Evolutionary conservation across 1,284 basidiomycete species (phyloP).

Genomic region (Boletus mariae): DNA sequence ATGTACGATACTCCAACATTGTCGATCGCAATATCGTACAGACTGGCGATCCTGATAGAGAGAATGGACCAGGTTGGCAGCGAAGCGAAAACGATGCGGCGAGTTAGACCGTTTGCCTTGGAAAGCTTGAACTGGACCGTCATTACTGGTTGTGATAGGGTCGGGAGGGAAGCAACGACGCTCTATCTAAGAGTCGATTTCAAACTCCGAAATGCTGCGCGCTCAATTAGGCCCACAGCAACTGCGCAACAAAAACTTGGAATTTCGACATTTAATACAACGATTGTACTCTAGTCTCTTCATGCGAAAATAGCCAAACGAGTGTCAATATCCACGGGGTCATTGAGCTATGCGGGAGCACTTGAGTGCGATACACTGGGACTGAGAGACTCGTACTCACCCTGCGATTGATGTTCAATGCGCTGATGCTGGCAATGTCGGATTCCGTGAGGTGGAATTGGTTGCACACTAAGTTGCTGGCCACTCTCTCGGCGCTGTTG

Average conservation of each 20-base stretch:
- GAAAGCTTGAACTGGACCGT: conserved; percentile 53
- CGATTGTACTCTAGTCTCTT: conserved; percentile 10
- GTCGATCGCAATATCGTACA: conserved; percentile 55
- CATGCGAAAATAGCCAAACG: conserved; percentile 66
- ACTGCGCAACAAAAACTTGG: not conserved
- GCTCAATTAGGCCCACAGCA: not conserved
- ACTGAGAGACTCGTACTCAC: conserved; percentile 32
- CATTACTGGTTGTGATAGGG: conserved; percentile 34
- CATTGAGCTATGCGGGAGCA: conserved; percentile 51
- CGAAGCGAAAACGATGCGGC: conserved; percentile 52
- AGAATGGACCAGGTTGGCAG: conserved; percentile 55
- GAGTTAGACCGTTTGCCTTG: conserved; percentile 47
- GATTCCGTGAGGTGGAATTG: conserved; percentile 56
- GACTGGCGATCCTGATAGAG: conserved; percentile 47
- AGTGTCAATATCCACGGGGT: conserved; percentile 64
- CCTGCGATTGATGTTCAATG: conserved; percentile 63
- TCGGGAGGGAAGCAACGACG: too few relatives aligned
- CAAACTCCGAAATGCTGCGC: conserved; percentile 43
- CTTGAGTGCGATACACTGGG: conserved; percentile 1
- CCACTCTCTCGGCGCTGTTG: conserved; percentile 51
- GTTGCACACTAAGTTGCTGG: conserved; percentile 57
- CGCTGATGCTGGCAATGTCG: conserved; percentile 59
- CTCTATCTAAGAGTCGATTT: conserved; percentile 29
- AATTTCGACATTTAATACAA: not conserved
- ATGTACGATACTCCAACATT: conserved; percentile 64